Conservation (phyloP, 2,329 filamentous ascomycete species). For the Cytospora paraplurivora region DNA sequence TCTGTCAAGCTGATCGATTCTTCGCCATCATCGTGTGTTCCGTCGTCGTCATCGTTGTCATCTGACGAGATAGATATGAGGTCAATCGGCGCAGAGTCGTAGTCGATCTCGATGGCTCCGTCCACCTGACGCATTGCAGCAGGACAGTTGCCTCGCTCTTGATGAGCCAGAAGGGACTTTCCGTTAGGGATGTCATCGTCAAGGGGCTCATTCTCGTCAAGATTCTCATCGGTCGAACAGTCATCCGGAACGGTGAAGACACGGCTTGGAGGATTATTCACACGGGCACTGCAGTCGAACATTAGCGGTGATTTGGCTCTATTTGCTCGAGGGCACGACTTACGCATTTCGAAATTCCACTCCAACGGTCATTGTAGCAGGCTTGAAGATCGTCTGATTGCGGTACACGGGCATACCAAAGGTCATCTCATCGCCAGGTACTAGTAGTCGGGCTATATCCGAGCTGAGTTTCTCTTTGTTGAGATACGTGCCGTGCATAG, state of each 20-base stretch:
- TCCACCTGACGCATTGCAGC: slow-evolving; percentile 7
- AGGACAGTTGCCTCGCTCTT: background rate
- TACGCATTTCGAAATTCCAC: slow-evolving; percentile 31
- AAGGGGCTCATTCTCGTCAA: slow-evolving; percentile 26
- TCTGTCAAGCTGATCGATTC: slow-evolving; percentile 22
- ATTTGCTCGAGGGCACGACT: slow-evolving; percentile 16
- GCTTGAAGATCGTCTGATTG: slow-evolving; percentile 36
- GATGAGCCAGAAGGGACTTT: background rate
- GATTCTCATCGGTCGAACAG: slow-evolving; percentile 21
- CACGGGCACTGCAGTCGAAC: background rate
- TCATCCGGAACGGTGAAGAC: slow-evolving; percentile 28
- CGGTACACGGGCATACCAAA: slow-evolving; percentile 47
- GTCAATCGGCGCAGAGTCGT: background rate
- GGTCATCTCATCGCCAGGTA: slow-evolving; percentile 41
- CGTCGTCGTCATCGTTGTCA: slow-evolving; percentile 3
- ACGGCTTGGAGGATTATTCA: slow-evolving; percentile 22
- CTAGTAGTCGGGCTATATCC: slow-evolving; percentile 32
- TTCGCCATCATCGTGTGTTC: background rate
- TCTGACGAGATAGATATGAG: slow-evolving; percentile 6
- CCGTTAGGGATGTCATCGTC: slow-evolving; percentile 13
- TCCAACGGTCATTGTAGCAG: slow-evolving; percentile 34
- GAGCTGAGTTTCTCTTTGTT: slow-evolving; percentile 39
- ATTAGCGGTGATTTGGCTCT: slow-evolving; percentile 7
- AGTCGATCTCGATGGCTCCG: slow-evolving; percentile 17
- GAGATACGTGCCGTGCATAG: slow-evolving; percentile 56